Percentiles rank a stretch among this genome's conserved stretches.
phyloP scores from a whole-genome alignment of 2,329 filamentous ascomycete genomes.

The Lachnellula suecica region DNA sequence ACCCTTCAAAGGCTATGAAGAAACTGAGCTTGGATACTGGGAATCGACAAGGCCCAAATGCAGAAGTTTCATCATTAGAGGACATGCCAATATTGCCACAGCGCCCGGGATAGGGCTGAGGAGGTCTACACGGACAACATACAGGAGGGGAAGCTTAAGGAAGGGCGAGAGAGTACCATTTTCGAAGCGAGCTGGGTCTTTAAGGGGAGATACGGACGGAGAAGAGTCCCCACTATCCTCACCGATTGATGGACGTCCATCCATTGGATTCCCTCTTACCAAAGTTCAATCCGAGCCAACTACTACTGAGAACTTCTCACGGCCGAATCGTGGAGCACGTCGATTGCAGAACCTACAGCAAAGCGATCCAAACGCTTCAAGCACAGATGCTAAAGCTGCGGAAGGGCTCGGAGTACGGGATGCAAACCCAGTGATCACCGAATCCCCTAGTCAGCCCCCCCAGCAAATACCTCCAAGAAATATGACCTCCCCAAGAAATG shows the following conservation, averaged over 20 bases:
- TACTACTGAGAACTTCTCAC: slow-evolving; percentile 59
- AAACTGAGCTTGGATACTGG: slow-evolving; percentile 52
- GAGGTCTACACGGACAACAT: slow-evolving; percentile 88
- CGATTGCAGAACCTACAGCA: slow-evolving; percentile 25
- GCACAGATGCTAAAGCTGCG: slow-evolving; percentile 8
- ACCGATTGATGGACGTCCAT: slow-evolving; percentile 43
- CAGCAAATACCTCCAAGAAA: slow-evolving; percentile 30
- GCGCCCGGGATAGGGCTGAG: slow-evolving; percentile 76
- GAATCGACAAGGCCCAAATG: slow-evolving; percentile 27
- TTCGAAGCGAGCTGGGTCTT: slow-evolving; percentile 67
- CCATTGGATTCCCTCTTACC: slow-evolving; percentile 40
- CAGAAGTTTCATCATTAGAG: slow-evolving; percentile 45
- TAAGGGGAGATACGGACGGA: slow-evolving; percentile 58
- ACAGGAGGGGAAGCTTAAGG: slow-evolving; percentile 81
- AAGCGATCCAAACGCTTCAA: slow-evolving; percentile 8
- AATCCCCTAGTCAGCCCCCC: slow-evolving; percentile 4
- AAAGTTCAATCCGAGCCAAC: slow-evolving; percentile 71
- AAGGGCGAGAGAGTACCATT: slow-evolving; percentile 75
- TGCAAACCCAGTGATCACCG: background rate
- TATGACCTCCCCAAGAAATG: slow-evolving; percentile 27
- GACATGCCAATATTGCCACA: slow-evolving; percentile 87
- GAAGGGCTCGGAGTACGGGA: slow-evolving; percentile 15
- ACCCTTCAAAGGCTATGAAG: slow-evolving; percentile 70
- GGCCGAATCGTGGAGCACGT: slow-evolving; percentile 42
- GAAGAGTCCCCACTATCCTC: slow-evolving; percentile 49